These are phyloP conservation scores for Bryoerythrophyllum caledonicum DNA, from an alignment of 225 moss, liverwort and hornwort genomes.

Conservation along the genomic window DNA sequence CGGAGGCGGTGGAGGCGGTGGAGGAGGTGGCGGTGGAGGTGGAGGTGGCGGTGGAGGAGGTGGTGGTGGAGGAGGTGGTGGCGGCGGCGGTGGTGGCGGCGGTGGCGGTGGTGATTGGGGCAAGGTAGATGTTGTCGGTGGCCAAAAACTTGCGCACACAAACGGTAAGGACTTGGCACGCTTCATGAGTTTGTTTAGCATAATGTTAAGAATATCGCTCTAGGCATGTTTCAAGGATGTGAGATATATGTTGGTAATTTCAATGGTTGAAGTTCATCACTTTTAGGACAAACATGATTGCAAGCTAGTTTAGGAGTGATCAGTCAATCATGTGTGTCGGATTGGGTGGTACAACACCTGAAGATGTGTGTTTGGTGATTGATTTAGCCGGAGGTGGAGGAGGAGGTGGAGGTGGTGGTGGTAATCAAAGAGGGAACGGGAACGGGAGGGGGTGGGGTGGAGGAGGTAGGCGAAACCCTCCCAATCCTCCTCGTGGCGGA, in stretches of 20 bases:
- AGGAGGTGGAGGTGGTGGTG: constrained; percentile 18
- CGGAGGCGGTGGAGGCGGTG: neutral
- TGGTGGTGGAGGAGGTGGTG: fast-evolving
- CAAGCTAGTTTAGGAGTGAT: too few species aligned
- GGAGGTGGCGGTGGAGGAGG: neutral
- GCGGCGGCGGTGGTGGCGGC: too few species aligned
- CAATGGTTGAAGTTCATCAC: too few species aligned
- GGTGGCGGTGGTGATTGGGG: constrained; percentile 19
- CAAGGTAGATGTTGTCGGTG: constrained; percentile 19
- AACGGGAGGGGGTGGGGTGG: constrained; percentile 8
- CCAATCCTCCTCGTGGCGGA: constrained; percentile 9
- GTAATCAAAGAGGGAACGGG: neutral
- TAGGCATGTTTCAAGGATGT: neutral
- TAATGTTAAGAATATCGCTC: neutral
- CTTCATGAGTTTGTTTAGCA: too few species aligned
- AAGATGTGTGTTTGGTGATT: neutral
- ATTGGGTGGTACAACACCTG: neutral
- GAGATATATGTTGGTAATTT: too few species aligned
- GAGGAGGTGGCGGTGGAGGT: neutral
- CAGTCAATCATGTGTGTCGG: too few species aligned
- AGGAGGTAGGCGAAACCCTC: constrained; percentile 21
- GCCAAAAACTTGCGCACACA: constrained; percentile 26
- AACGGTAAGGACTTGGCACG: constrained; percentile 17
- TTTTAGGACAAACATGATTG: neutral
- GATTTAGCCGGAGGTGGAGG: constrained; percentile 27